These are phyloP conservation scores for Penicillium palitans DNA, from an alignment of 2,329 filamentous ascomycete species.

Conservation along the genomic window DNA sequence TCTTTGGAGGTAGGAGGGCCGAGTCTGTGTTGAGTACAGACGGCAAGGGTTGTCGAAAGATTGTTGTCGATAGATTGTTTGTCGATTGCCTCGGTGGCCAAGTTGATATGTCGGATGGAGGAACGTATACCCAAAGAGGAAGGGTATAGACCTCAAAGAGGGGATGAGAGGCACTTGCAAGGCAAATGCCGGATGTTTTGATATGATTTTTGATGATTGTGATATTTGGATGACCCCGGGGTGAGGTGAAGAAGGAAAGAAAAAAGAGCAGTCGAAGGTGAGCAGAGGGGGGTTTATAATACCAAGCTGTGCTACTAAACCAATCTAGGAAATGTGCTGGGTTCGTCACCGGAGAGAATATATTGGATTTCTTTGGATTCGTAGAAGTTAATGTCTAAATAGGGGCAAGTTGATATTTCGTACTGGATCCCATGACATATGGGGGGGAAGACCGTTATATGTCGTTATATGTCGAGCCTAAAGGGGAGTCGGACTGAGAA, in stretches of 20 bases:
- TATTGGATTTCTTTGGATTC: background rate
- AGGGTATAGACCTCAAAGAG: background rate
- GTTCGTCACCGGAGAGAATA: background rate
- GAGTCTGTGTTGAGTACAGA: background rate
- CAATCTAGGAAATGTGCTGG: background rate
- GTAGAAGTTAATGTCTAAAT: background rate
- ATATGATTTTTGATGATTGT: background rate
- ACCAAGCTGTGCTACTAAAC: background rate
- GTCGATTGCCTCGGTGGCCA: background rate
- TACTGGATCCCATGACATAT: background rate
- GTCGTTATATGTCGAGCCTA: background rate
- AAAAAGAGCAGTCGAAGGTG: background rate
- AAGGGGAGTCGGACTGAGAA: background rate
- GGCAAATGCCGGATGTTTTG: background rate
- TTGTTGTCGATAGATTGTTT: background rate
- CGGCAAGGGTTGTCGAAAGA: background rate
- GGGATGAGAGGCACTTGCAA: background rate
- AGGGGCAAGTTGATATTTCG: background rate
- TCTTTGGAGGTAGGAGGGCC: background rate
- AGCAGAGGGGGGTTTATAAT: background rate
- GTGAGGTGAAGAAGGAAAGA: conserved; percentile 10
- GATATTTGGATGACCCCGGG: background rate
- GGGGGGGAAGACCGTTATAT: background rate
- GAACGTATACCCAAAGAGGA: background rate
- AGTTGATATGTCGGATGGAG: background rate